Evolutionary conservation across 1,284 basidiomycete species (phyloP), one percentile per base, ranked within the genome.

Genomic region (Coniferiporia sulphurascens): DNA sequence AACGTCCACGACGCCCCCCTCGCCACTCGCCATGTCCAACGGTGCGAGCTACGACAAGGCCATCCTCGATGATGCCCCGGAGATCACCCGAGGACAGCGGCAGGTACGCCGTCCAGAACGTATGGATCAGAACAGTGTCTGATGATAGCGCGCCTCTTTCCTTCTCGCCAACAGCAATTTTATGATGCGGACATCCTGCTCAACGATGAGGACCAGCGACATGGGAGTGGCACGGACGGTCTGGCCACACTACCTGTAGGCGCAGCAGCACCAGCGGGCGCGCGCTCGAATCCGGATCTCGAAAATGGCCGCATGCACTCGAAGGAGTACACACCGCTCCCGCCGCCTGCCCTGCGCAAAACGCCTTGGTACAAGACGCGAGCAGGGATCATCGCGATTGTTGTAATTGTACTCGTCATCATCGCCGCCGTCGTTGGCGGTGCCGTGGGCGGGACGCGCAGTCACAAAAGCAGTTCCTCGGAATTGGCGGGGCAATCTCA

Each of bases 381-480:
- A 38, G 72, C 70, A 9, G 75, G 76, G 17, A 67, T 76, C 43
- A 70, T 83, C 45, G 65, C 71, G 41, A 63, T 79, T 12, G 61
- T 71, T 50, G 43, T 79, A 43, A 63, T 75, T 2, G 66, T 67
- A 1, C 52, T 82, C 55, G 63, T 78, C 46, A 65, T 84, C 61
- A 64, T 87, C 51, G 83, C 73, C 1, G 85, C 78, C 1, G 74
- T 81, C 13, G 76, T 87, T 6, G 85, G 84, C 1, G 86, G 83
- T 1, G 83, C 78, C 0, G 85, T 87, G 0, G 85, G 83, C 17
- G 83, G 78, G 9, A 77, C 79, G 62, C 70, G 68, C 38, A 63
- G 65, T 38, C 67, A 61, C 56, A 61, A 61, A 43, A 57, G 51
- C 51, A 32, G 15, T 35, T 38, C 36, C 10, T 6, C 22, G 19